Evolutionary conservation across 179 eudicot genomes (phyloP).

Genomic region (Actinidia polygama): DNA sequence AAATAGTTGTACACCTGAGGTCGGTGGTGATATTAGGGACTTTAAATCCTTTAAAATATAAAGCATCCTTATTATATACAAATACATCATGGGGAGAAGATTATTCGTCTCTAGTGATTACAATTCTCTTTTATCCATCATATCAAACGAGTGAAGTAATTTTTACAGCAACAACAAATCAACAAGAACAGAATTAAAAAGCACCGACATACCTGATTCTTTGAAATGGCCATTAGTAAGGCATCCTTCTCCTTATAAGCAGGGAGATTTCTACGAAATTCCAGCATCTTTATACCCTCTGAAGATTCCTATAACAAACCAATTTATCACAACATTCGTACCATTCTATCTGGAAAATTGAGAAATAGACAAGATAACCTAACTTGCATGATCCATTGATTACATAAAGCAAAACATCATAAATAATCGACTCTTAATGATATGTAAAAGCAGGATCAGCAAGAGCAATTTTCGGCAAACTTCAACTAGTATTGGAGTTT

Average conservation of each 20-base stretch:
- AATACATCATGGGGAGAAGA: background rate
- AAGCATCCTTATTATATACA: background rate
- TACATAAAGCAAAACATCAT: background rate
- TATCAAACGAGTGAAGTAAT: constrained; percentile 1
- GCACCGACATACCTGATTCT: constrained; percentile 63
- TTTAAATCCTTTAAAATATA: background rate
- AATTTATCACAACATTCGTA: constrained; percentile 11
- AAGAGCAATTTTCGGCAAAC: background rate
- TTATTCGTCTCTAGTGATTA: background rate
- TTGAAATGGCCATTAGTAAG: constrained; percentile 57
- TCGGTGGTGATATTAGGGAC: background rate
- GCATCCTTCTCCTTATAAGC: constrained; percentile 83
- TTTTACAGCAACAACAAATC: constrained; percentile 6
- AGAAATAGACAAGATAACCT: background rate
- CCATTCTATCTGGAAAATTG: constrained; percentile 9
- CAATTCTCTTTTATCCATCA: background rate
- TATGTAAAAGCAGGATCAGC: background rate
- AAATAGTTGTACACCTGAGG: background rate
- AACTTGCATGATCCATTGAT: background rate
- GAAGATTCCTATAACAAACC: constrained; percentile 60
- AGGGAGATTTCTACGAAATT: constrained; percentile 83
- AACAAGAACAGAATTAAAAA: constrained; percentile 5
- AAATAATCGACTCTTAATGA: background rate
- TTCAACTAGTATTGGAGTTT: background rate
- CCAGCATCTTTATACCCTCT: constrained; percentile 91